These are phyloP conservation scores for Corrigiola litoralis DNA, from an alignment of 179 eudicot genomes.

Conservation along the genomic window DNA sequence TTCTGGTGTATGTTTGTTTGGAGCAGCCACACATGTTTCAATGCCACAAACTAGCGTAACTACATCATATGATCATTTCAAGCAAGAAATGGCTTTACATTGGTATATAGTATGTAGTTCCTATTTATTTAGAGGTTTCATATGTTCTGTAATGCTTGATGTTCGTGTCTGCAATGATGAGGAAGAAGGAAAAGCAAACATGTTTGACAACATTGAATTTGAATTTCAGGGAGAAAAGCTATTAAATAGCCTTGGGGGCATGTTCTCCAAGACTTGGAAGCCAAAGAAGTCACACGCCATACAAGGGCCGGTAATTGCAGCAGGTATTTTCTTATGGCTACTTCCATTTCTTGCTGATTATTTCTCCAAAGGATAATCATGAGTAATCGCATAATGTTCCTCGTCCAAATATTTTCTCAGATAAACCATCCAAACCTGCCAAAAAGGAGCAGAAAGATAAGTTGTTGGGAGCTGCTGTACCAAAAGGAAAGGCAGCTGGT, in stretches of 20 bases:
- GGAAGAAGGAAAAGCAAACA: too few relatives aligned
- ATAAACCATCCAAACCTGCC: conserved; percentile 32
- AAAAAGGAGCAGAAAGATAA: conserved; percentile 66
- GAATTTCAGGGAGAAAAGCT: conserved; percentile 78
- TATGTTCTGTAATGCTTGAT: neutral
- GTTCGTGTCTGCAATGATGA: neutral
- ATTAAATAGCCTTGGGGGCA: conserved; percentile 83
- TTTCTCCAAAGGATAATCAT: neutral
- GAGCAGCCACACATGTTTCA: too few relatives aligned
- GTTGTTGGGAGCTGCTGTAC: conserved; percentile 35
- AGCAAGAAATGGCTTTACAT: neutral
- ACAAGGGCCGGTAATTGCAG: conserved; percentile 53
- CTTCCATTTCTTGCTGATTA: neutral
- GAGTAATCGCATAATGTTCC: neutral
- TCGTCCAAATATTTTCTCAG: conserved; percentile 14
- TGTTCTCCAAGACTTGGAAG: conserved; percentile 95
- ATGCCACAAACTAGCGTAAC: too few relatives aligned
- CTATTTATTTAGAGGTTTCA: too few relatives aligned
- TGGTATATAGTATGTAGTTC: neutral
- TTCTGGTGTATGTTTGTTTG: too few relatives aligned
- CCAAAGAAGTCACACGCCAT: conserved; percentile 69
- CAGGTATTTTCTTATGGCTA: conserved; percentile 35
- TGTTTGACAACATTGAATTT: neutral
- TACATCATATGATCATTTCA: neutral
- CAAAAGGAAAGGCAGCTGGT: conserved; percentile 36